A percentile compares a stretch with the other conserved stretches of the same genome.
Evolutionary conservation across 78 protist species (phyloP).

Genomic region (Dictyostelium discoideum): dicty_2.7 NC_007088.5:1176501-1177000

Average conservation of each 20-base stretch:
- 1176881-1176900: slow-evolving; percentile 90
- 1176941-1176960: slow-evolving; percentile 30
- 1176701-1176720: too few species aligned
- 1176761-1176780: slow-evolving; percentile 69
- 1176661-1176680: neutral
- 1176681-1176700: too few species aligned
- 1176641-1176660: neutral
- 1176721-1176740: too few species aligned
- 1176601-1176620: neutral
- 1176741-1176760: neutral
- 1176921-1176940: slow-evolving; percentile 8
- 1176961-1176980: slow-evolving; percentile 80
- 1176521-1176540: too few species aligned
- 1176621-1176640: too few species aligned
- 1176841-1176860: neutral
- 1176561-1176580: too few species aligned
- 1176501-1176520: too few species aligned
- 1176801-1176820: slow-evolving; percentile 8
- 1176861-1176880: slow-evolving; percentile 69
- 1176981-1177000: slow-evolving; percentile 56
- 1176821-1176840: neutral
- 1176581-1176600: neutral
- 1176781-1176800: slow-evolving; percentile 72
- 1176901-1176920: slow-evolving; percentile 78
- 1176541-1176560: too few species aligned